A percentile compares a stretch with the other conserved stretches of the same genome.
phyloP scores from a whole-genome alignment of 2,329 filamentous ascomycete genomes.

The Pseudogymnoascus sp. region DNA sequence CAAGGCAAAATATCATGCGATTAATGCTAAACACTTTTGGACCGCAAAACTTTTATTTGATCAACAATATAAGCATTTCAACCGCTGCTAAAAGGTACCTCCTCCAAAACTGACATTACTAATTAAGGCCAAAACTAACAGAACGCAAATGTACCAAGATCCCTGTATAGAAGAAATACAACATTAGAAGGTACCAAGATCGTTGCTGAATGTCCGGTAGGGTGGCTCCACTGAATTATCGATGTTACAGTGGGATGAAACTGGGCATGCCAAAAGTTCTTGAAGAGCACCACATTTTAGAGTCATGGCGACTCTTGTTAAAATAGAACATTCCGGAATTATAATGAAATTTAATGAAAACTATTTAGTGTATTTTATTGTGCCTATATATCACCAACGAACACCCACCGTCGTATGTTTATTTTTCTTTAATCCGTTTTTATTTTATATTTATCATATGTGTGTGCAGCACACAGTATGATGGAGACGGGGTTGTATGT shows the following conservation, averaged over 20 bases:
- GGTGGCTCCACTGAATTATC: background rate
- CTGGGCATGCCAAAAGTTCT: background rate
- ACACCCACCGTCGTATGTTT: background rate
- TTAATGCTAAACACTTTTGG: no score
- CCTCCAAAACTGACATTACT: no score
- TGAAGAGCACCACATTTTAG: background rate
- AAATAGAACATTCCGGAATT: background rate
- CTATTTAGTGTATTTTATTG: background rate
- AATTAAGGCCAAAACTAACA: background rate
- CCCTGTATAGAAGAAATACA: no score
- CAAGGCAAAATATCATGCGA: no score
- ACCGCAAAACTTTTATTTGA: no score
- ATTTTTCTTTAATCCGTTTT: background rate
- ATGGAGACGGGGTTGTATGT: background rate
- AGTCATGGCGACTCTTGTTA: background rate
- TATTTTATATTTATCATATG: background rate
- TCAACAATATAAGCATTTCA: no score
- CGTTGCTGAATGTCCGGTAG: background rate
- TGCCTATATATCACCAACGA: background rate
- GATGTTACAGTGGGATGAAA: background rate
- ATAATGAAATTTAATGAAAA: no score
- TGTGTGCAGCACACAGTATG: background rate
- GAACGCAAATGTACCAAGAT: background rate
- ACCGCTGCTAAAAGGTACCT: no score
- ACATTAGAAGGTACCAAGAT: no score